Evolutionary conservation across 768 basidiomycete genomes (phyloP).

Genomic region (Lyophyllum shimeji): DNA sequence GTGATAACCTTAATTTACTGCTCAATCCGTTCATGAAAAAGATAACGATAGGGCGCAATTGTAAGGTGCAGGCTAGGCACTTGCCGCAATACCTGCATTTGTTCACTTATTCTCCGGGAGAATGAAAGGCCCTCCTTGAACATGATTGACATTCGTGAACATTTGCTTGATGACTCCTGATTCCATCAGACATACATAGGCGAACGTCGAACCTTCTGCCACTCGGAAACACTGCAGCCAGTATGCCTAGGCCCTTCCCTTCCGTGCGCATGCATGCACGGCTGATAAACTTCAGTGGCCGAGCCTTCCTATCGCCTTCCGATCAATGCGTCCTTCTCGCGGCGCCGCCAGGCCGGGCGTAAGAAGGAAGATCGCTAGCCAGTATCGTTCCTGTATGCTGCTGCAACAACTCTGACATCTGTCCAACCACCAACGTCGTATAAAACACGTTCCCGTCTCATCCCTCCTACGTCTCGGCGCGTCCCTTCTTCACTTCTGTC

Average conservation of each 20-base stretch:
- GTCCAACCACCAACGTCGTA: slow-evolving; percentile 3
- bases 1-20: neutral
- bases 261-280: neutral
- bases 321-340: neutral
- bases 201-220: neutral
- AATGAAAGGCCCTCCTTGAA: neutral
- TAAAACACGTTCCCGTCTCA: slow-evolving; percentile 4
- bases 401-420: slow-evolving; percentile 8
- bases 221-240: neutral
- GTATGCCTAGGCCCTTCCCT: neutral
- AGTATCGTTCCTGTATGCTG: slow-evolving; percentile 5
- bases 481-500: neutral
- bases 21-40: neutral
- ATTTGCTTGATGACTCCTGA: neutral
- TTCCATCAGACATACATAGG: neutral
- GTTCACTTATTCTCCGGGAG: neutral
- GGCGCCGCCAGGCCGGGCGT: slow-evolving; percentile 2
- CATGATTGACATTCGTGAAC: slow-evolving; percentile 10
- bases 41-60: no score
- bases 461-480: neutral
- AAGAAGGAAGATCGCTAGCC: slow-evolving; percentile 1
- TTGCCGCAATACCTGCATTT: neutral
- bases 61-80: neutral
- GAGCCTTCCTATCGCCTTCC: neutral
- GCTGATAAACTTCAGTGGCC: neutral